phyloP scores from a whole-genome alignment of 768 basidiomycete genomes.

The Rickenella mellea region DNA sequence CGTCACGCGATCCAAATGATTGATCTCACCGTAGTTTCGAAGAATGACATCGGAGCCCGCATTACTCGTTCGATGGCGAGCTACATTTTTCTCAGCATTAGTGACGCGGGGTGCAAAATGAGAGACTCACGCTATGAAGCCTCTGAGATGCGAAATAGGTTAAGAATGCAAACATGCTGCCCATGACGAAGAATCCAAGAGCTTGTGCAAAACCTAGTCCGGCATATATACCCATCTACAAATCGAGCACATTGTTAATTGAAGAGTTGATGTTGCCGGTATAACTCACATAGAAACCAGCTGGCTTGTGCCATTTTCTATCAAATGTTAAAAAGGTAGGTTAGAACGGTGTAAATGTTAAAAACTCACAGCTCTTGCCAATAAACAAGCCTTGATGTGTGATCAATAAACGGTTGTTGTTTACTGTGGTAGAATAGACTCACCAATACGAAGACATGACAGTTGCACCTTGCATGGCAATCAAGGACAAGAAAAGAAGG shows the following conservation, averaged over 20 bases:
- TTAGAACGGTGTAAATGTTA: background rate
- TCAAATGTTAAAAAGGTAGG: conserved; percentile 8
- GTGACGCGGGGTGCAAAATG: background rate
- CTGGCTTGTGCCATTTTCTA: conserved; percentile 45
- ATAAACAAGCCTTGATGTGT: conserved; percentile 58
- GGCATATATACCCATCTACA: conserved; percentile 77
- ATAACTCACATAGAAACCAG: conserved; percentile 61
- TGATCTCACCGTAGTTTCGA: conserved; percentile 64
- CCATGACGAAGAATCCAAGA: conserved; percentile 57
- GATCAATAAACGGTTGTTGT: background rate
- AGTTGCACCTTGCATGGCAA: conserved; percentile 57
- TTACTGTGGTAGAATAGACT: conserved; percentile 10
- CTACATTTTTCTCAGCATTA: conserved; percentile 20
- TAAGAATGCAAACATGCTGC: conserved; percentile 51
- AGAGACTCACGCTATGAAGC: conserved; percentile 43
- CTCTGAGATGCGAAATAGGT: conserved; percentile 70
- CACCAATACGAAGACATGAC: conserved; percentile 73
- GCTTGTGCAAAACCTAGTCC: conserved; percentile 65
- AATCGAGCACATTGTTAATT: background rate
- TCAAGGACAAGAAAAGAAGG: conserved; percentile 47
- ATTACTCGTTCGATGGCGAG: conserved; percentile 59
- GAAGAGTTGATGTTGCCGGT: background rate
- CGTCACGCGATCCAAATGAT: background rate
- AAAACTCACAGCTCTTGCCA: conserved; percentile 60
- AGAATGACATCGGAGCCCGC: conserved; percentile 84